phyloP scores from a whole-genome alignment of 1,284 basidiomycete genomes.

The Trametes hirsuta region DNA sequence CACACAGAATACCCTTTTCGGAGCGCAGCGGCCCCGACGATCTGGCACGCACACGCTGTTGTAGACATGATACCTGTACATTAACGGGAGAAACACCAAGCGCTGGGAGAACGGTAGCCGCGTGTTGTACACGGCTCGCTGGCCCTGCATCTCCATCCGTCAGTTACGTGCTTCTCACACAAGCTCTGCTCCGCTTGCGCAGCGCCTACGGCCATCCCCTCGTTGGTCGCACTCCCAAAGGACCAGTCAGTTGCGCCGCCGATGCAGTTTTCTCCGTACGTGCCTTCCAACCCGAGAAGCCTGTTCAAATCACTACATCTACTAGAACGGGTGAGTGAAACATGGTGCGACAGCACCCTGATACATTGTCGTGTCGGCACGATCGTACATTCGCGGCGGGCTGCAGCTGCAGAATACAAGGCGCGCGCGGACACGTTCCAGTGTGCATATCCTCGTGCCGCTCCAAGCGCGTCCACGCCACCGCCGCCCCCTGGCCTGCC shows the following conservation, averaged over 20 bases:
- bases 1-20: conserved; percentile 21
- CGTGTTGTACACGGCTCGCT: conserved; percentile 3
- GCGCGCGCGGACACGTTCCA: conserved; percentile 4
- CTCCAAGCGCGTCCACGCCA: conserved; percentile 20
- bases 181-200: neutral
- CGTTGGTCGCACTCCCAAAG: neutral
- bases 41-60: conserved; percentile 1
- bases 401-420: neutral
- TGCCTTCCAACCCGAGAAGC: neutral
- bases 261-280: no score
- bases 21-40: conserved; percentile 11
- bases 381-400: neutral
- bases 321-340: conserved; percentile 1
- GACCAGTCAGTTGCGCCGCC: no score
- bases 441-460: conserved; percentile 12
- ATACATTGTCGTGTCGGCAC: conserved; percentile 5
- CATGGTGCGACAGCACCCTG: neutral
- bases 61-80: conserved; percentile 9
- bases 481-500: conserved; percentile 27
- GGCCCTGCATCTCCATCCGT: conserved; percentile 4
- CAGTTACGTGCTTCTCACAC: conserved; percentile 4
- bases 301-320: neutral
- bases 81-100: neutral
- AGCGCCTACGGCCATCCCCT: neutral
- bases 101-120: conserved; percentile 10